Evolutionary conservation across 108 stramenopile species (phyloP).

Genomic region (Fragilaria crotonensis): DNA sequence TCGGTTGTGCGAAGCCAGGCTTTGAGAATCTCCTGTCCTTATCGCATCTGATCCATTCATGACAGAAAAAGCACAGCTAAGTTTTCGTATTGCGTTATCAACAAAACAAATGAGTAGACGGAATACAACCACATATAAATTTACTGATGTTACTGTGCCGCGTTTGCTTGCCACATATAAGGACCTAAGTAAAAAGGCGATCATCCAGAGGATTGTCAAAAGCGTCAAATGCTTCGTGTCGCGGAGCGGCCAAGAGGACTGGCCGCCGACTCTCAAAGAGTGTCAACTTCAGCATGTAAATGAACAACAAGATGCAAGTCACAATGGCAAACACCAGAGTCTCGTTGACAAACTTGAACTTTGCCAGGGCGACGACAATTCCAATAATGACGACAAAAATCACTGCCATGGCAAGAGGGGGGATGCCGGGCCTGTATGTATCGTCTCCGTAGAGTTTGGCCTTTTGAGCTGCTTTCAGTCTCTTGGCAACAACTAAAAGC

Average conservation of each 20-base stretch:
- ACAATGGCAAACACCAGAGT: constrained; percentile 82
- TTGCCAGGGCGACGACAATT: constrained; percentile 56
- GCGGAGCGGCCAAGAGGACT: constrained; percentile 35
- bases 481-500: constrained; percentile 76
- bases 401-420: constrained; percentile 64
- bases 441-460: constrained; percentile 22
- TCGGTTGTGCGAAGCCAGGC: too few species aligned
- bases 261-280: constrained; percentile 60
- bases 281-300: constrained; percentile 87
- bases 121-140: too few species aligned
- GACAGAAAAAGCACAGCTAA: too few species aligned
- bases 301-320: constrained; percentile 72
- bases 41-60: too few species aligned
- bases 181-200: constrained; percentile 12
- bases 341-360: constrained; percentile 76
- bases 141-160: too few species aligned
- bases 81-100: too few species aligned
- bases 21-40: too few species aligned
- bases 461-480: constrained; percentile 45
- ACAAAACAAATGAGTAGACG: too few species aligned
- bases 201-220: constrained; percentile 26
- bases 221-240: constrained; percentile 13
- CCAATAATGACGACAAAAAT: constrained; percentile 57
- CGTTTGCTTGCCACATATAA: too few species aligned
- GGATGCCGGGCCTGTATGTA: constrained; percentile 41